phyloP scores from a whole-genome alignment of 192 early-diverging fungal species.

The Coemansia sp. region DNA sequence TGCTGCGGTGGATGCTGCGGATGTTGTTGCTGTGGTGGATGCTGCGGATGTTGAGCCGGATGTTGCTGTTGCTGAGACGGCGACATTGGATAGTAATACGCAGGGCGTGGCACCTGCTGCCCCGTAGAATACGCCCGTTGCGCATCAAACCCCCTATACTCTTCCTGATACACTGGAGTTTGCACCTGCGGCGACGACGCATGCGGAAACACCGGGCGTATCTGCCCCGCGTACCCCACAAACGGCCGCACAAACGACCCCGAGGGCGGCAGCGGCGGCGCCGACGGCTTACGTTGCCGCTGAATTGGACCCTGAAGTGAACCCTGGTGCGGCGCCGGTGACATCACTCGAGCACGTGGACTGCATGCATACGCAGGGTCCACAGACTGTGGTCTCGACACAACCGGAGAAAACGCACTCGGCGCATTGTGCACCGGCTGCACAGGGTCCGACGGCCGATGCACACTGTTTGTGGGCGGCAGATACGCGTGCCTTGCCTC shows the following conservation, averaged over 20 bases:
- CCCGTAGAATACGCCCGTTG: not conserved
- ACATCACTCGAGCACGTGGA: not conserved
- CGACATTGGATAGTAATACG: slow-evolving; percentile 9
- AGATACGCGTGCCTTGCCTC: not conserved
- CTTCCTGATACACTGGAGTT: not conserved
- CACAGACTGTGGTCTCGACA: slow-evolving; percentile 35
- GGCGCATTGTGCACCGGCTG: slow-evolving; percentile 3
- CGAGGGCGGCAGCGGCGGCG: slow-evolving; percentile 18
- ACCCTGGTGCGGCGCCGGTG: not conserved
- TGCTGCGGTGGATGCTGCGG: too few species aligned
- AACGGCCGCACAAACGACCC: slow-evolving; percentile 1
- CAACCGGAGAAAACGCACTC: slow-evolving; percentile 29
- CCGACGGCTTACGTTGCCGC: slow-evolving; percentile 33
- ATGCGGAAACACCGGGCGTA: not conserved
- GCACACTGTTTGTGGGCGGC: slow-evolving; percentile 1
- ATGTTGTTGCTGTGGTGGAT: not conserved
- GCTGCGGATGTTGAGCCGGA: slow-evolving; percentile 13
- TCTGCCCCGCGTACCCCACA: not conserved
- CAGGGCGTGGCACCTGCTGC: slow-evolving; percentile 6
- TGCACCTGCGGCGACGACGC: slow-evolving; percentile 7
- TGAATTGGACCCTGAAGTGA: not conserved
- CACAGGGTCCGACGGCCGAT: slow-evolving; percentile 11
- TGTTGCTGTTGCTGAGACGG: slow-evolving; percentile 13
- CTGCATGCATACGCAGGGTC: slow-evolving; percentile 12
- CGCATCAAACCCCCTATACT: not conserved